Evolutionary conservation across 306 rosid species (phyloP).

Genomic region (Castanea sativa): DNA sequence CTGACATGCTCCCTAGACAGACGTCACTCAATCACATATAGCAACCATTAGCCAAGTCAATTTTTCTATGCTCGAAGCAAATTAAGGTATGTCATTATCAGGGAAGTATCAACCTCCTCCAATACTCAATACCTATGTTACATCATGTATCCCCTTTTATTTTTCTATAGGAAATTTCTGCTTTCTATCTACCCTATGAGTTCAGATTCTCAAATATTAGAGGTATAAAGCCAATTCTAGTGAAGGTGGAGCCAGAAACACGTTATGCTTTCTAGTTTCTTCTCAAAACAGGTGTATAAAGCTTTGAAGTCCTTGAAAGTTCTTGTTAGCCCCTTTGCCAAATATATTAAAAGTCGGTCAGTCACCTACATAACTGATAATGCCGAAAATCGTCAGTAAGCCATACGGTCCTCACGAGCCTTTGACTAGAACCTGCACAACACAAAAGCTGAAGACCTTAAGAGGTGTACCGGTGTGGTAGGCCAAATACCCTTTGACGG

Average conservation of each 20-base stretch:
- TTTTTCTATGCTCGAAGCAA: neutral
- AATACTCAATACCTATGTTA: neutral
- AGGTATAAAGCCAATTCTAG: neutral
- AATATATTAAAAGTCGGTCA: constrained; percentile 7
- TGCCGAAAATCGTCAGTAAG: too few relatives aligned
- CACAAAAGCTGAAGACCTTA: too few relatives aligned
- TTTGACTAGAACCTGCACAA: too few relatives aligned
- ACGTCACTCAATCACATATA: neutral
- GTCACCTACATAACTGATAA: constrained; percentile 42
- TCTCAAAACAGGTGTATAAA: neutral
- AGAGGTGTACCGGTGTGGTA: too few relatives aligned
- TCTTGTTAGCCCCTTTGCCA: neutral
- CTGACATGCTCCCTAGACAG: neutral
- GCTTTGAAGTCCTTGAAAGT: neutral
- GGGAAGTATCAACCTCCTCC: neutral
- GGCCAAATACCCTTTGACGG: too few relatives aligned
- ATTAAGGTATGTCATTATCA: neutral
- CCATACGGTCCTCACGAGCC: too few relatives aligned
- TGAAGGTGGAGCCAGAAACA: neutral
- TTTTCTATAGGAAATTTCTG: neutral
- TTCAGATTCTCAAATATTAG: neutral
- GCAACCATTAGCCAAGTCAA: neutral
- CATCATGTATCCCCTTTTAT: neutral
- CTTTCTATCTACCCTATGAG: neutral
- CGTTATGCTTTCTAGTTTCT: neutral